Evolutionary conservation across 768 basidiomycete genomes (phyloP).

Genomic region (Kwoniella dendrophila): DNA sequence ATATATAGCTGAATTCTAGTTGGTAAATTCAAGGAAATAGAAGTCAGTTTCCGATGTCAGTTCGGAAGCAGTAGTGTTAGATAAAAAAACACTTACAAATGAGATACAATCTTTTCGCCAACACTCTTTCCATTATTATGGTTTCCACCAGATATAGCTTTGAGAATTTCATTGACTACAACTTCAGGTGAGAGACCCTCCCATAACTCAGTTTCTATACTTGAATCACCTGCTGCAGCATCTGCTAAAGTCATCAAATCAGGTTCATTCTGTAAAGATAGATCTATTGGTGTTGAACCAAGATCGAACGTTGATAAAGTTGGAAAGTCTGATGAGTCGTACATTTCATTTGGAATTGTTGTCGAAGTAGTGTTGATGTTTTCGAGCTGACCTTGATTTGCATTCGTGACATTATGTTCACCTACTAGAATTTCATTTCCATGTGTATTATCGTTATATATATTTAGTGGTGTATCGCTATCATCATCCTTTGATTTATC

Average conservation of each 20-base stretch:
- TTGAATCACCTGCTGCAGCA: conserved; percentile 39
- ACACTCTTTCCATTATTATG: conserved; percentile 27
- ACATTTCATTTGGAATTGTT: not conserved
- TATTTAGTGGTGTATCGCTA: not conserved
- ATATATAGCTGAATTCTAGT: conserved; percentile 38
- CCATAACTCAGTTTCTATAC: conserved; percentile 24
- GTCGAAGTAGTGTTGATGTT: too few species aligned
- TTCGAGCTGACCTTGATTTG: not conserved
- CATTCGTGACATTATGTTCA: too few species aligned
- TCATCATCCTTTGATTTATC: conserved; percentile 7
- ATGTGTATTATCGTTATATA: not conserved
- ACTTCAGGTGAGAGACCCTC: conserved; percentile 28
- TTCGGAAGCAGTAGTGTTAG: not conserved
- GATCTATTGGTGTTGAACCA: not conserved
- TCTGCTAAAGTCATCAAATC: conserved; percentile 52
- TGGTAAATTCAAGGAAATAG: too few species aligned
- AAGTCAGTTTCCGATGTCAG: not conserved
- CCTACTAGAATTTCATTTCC: too few species aligned
- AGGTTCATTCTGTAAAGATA: conserved; percentile 25
- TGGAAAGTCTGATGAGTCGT: conserved; percentile 13
- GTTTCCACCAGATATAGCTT: conserved; percentile 22
- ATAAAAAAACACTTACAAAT: conserved; percentile 33
- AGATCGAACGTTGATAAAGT: conserved; percentile 20
- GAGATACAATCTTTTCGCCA: conserved; percentile 41
- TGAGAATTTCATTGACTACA: conserved; percentile 31